Evolutionary conservation across 306 rosid species (phyloP), one percentile per base, ranked within the genome.

Genomic region (Boehmeria nivea): DNA sequence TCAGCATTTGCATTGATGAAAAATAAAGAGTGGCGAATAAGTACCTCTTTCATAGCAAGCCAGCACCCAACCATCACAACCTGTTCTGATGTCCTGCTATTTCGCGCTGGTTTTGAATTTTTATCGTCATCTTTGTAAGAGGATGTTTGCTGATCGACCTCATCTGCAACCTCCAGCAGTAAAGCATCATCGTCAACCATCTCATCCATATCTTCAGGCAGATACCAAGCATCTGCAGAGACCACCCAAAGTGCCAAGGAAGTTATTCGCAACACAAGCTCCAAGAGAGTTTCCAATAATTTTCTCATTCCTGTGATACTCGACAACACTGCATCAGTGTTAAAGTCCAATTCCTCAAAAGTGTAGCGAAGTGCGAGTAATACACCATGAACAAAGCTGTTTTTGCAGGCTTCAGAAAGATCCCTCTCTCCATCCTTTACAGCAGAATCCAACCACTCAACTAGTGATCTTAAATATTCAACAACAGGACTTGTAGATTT

Each of bases 11-110:
- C 51, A 16, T 61, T 18, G 36, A 3, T 20, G 27, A 68, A 60
- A 44, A 31, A 31, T 31, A 31, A 31, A 10, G 36, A 10, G 9
- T 31, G 36, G n/a, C n/a, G n/a, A n/a, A n/a, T 45, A 72, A 64
- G 56, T 73, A 91, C 99, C 96, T 91, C 99, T 77, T 91, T 91
- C 99, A 91, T 87, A 26, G 99, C 99, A 47, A 91, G 89, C 99
- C 99, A 91, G 73, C 96, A 91, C 63, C 99, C 96, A 83, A 84
- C 99, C 99, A 91, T 91, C 58, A 91, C 95, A 70, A 69, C 70
- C 74, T 91, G 99, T 39, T 84, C 98, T 11, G 91, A 83, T 48
- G 85, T 60, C 68, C 85, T 75, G 39, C 49, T 80, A 72, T 69
- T 78, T 57, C 40, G 68, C 37, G 66, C 44, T 60, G 56, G 60